phyloP scores from a whole-genome alignment of 2,329 filamentous ascomycete species.

The Lachnellula subtilissima region DNA sequence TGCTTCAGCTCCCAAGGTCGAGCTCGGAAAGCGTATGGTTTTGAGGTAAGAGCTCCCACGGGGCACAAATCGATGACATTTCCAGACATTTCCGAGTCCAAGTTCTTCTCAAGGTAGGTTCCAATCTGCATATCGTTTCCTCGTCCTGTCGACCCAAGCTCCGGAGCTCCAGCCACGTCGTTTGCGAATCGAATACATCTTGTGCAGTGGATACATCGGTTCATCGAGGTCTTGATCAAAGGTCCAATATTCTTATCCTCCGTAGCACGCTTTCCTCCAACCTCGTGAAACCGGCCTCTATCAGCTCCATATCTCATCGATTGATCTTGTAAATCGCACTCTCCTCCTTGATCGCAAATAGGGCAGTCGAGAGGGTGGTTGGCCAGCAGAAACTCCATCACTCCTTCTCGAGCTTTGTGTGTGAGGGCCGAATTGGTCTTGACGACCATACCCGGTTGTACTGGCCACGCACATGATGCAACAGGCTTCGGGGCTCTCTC shows the following conservation, averaged over 20 bases:
- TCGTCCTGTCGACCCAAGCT: constrained; percentile 89
- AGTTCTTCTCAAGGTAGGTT: constrained; percentile 90
- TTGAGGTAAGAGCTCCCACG: constrained; percentile 91
- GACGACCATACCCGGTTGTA: constrained; percentile 97
- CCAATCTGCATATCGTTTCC: constrained; percentile 98
- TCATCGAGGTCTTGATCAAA: constrained; percentile 99
- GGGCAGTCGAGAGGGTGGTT: constrained; percentile 96
- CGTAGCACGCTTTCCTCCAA: constrained; percentile 91
- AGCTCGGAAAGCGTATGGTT: constrained; percentile 95
- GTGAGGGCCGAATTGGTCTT: constrained; percentile 95
- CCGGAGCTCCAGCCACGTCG: constrained; percentile 91
- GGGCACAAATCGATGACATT: constrained; percentile 99
- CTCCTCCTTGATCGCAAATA: constrained; percentile 97
- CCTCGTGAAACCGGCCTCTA: constrained; percentile 92
- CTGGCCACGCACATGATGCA: constrained; percentile 97
- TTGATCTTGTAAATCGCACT: constrained; percentile 98
- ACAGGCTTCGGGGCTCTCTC: constrained; percentile 95
- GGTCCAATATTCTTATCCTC: constrained; percentile 99
- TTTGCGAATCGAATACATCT: constrained; percentile 97
- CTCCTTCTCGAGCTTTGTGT: constrained; percentile 96
- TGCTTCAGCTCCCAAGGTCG: constrained; percentile 97
- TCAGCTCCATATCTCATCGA: constrained; percentile 98
- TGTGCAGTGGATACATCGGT: constrained; percentile 98
- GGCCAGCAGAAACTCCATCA: constrained; percentile 97
- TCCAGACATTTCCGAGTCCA: constrained; percentile 90